Percentiles rank a stretch among this genome's conserved stretches.
Evolutionary conservation across 768 basidiomycete genomes (phyloP).

Genomic region (Mycena latifolia): DNA sequence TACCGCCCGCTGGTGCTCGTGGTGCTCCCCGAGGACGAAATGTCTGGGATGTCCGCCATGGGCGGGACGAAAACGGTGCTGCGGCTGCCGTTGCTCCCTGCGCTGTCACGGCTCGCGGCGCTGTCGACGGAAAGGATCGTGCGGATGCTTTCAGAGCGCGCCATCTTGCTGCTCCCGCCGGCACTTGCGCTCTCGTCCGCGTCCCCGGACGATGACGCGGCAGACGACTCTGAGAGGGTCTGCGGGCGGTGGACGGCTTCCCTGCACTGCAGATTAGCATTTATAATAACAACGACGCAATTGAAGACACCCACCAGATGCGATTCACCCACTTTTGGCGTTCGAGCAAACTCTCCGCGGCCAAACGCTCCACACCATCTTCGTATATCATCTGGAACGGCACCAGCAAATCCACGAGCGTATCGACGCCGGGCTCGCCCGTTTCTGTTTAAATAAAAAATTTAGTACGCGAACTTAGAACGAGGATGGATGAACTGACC

Average conservation of each 20-base stretch:
- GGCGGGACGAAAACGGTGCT: constrained; percentile 87
- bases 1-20: constrained; percentile 16
- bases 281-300: constrained; percentile 7
- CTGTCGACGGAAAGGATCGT: constrained; percentile 75
- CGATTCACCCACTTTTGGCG: constrained; percentile 93
- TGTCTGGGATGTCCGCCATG: constrained; percentile 74
- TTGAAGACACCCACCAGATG: constrained; percentile 77
- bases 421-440: constrained; percentile 49
- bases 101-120: constrained; percentile 55
- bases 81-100: constrained; percentile 67
- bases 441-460: neutral
- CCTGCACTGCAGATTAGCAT: constrained; percentile 55
- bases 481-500: constrained; percentile 43
- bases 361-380: constrained; percentile 91
- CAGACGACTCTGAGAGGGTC: constrained; percentile 61
- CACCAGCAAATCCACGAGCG: constrained; percentile 77
- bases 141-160: constrained; percentile 66
- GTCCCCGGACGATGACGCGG: constrained; percentile 45
- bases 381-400: constrained; percentile 93
- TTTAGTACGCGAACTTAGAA: neutral
- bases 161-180: constrained; percentile 1
- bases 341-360: constrained; percentile 89
- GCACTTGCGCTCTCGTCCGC: constrained; percentile 28
- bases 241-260: constrained; percentile 80
- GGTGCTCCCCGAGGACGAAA: constrained; percentile 41